Conservation (phyloP, 2,329 filamentous ascomycete species). For the Samsoniella hepiali region DNA sequence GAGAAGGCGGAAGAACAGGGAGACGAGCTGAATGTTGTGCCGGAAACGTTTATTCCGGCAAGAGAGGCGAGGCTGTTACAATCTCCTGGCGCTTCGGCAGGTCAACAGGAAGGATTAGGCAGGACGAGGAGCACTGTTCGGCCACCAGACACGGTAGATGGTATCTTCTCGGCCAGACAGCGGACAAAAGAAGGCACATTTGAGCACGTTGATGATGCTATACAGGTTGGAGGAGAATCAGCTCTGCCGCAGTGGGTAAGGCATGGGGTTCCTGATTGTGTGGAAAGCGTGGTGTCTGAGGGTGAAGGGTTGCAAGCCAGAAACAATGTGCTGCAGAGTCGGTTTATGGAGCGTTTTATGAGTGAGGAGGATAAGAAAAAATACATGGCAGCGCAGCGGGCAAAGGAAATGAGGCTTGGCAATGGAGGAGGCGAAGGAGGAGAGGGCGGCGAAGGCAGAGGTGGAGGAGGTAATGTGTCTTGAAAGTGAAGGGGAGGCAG, state of each 20-base stretch:
- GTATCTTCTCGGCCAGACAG: conserved; percentile 72
- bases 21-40: conserved; percentile 85
- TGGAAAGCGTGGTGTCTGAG: conserved; percentile 62
- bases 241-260: conserved; percentile 19
- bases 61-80: conserved; percentile 44
- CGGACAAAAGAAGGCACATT: conserved; percentile 67
- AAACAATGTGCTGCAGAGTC: conserved; percentile 56
- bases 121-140: conserved; percentile 59
- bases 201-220: conserved; percentile 61
- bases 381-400: conserved; percentile 66
- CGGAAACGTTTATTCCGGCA: conserved; percentile 73
- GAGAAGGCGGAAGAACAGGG: conserved; percentile 74
- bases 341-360: conserved; percentile 72
- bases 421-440: not conserved
- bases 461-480: not conserved
- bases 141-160: conserved; percentile 72
- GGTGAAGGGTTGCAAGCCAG: conserved; percentile 53
- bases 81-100: conserved; percentile 23
- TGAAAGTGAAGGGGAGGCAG: not conserved
- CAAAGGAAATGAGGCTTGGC: conserved; percentile 18
- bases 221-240: conserved; percentile 31
- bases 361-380: conserved; percentile 72
- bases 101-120: conserved; percentile 36
- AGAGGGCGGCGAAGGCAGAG: not conserved
- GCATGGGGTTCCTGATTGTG: conserved; percentile 49